Base-by-base conservation (phyloP, 2,329 filamentous ascomycete genomes). In the Pestalotiopsis sp. region DNA sequence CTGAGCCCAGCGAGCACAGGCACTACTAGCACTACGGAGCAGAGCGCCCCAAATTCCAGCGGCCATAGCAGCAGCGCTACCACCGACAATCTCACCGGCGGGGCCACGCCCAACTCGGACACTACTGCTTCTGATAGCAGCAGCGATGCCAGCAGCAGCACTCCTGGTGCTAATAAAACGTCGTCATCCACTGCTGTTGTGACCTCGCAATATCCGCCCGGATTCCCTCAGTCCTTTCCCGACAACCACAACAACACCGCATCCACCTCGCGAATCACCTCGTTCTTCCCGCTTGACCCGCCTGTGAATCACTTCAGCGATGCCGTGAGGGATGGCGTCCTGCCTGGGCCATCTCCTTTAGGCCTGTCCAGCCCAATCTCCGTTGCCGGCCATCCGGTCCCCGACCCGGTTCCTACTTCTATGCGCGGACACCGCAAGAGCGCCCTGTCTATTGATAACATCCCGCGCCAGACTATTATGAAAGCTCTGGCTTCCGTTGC, bases 391-490 rank as follows among this genome's bases (percentile, higher is more conserved):
- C 64, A 40, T 35, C 62, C 60, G 13, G 55, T 68, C 72, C 77
- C 68, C 68, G 66, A 40, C 39, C 62, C 60, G 13, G 40, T 68
- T 72, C 77, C 68, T 72, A 77, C 67, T 70, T 76, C 67, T 74
- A 76, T 70, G 67, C 67, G 70, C 66, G 75, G 75, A 64, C 84
- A 85, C 71, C 82, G 80, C 64, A 85, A 84, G 76, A 84, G 81
- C 78, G 79, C 81, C 17, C 82, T 84, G 39, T 91, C 90, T 11
- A 85, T 88, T 76, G 91, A 93, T 74, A 85, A 85, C 61, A 84
- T 94, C 71, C 92, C 93, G 13, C 89, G 89, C 70, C 93, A 95
- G 80, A 95, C 93, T 67, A 89, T 94, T 75, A 89, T 94, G 83
- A 94, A 96, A 81, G 92, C 92, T 5, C 81, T 95, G 72, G 91